Percentiles rank a stretch among this genome's conserved stretches.
Evolutionary conservation across 192 early-diverging fungal genomes (phyloP).

Genomic region (Backusella tarrabulga): DNA sequence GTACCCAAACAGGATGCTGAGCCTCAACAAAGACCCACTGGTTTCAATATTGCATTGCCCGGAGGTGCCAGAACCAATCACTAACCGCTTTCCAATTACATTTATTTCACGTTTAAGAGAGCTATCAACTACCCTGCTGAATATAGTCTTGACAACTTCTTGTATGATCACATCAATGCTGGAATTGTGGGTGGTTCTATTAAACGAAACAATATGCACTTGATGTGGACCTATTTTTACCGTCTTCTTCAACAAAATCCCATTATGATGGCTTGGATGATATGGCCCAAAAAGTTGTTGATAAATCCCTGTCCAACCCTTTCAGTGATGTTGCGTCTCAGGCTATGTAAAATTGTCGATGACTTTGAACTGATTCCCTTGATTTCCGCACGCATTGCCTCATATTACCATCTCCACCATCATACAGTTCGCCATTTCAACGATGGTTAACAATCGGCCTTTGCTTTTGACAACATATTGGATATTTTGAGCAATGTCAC

Average conservation of each 20-base stretch:
- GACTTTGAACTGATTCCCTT: slow-evolving; percentile 73
- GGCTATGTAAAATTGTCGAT: slow-evolving; percentile 69
- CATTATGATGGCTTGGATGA: slow-evolving; percentile 89
- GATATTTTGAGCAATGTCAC: slow-evolving; percentile 76
- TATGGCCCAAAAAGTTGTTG: slow-evolving; percentile 60
- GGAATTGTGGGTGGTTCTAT: slow-evolving; percentile 90
- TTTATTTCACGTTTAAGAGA: no score
- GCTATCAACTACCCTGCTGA: no score
- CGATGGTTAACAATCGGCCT: slow-evolving; percentile 48
- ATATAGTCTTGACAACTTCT: slow-evolving; percentile 60
- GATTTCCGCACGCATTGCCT: slow-evolving; percentile 77
- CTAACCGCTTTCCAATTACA: no score
- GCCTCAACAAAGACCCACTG: no score
- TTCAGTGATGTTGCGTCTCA: slow-evolving; percentile 71
- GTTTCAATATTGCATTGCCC: no score
- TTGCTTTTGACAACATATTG: slow-evolving; percentile 61
- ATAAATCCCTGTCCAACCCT: slow-evolving; percentile 75
- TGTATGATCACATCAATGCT: slow-evolving; percentile 92
- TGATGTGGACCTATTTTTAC: slow-evolving; percentile 95
- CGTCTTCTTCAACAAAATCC: slow-evolving; percentile 91
- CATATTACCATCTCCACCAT: slow-evolving; percentile 90
- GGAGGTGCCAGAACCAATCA: no score
- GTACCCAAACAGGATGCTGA: no score
- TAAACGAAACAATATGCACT: slow-evolving; percentile 90
- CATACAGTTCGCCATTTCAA: slow-evolving; percentile 72